Base-by-base conservation (phyloP, 805 yeast species). In the Barnettozyma californica region DNA sequence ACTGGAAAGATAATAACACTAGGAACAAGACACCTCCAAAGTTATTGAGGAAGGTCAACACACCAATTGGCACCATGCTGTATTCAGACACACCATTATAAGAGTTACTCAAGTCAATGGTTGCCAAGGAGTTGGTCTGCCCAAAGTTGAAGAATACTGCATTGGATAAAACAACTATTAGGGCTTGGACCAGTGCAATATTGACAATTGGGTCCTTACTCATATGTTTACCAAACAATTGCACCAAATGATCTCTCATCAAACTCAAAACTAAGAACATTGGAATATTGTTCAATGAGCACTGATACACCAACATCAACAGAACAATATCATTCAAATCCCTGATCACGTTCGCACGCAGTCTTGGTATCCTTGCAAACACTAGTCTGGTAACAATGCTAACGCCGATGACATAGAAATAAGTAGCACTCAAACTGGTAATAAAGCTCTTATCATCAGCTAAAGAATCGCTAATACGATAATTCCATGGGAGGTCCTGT, bases 81-180 rank as follows among this genome's bases (percentile, higher is more conserved):
- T 89, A 94, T 41, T 78, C 75, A 1, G 79, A 66, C 8, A 91
- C 72, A 0, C 99, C 99, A 62, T 92, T 92, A 65, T 94, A 94
- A 0, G 97, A 91, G 62, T 92, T 91, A 0, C 96, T 80, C 21
- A 94, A 73, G 59, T 92, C 97, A 20, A 94, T 82, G 0, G 97
- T 84, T 0, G 97, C 92, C 56, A 94, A 74, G 36, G 96, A 88
- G 61, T 94, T 94, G 0, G 98, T 90, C 44, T 87, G 88, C 0
- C 98, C 98, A 63, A 85, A 74, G 19, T 87, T 87, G 68, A 87
- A 94, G 62, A 92, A 94, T 0, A 90, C 69, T 38, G 89, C 69
- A 55, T 88, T 83, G 61, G 89, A 95, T 43, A 89, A 54, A 20
- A 84, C 63, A 3, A 89, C 53, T 5, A 63, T 57, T 1, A 52